Conservation (phyloP, 495 filamentous ascomycete genomes). For the Letharia columbiana region DNA sequence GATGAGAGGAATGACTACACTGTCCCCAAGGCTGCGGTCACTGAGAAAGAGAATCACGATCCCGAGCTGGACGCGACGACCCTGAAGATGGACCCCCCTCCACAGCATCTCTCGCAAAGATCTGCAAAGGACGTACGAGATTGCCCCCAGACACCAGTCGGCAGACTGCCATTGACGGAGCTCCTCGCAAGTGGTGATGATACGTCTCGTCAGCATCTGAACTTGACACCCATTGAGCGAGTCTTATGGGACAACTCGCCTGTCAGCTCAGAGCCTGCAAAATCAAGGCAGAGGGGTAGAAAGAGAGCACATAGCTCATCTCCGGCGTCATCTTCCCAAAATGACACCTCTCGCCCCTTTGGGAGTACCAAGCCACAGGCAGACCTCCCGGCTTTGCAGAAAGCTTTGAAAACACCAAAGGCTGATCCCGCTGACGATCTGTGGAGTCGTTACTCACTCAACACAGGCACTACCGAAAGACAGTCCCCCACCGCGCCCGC, state of each 20-base stretch:
- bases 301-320: constrained; percentile 80
- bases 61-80: constrained; percentile 31
- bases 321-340: constrained; percentile 60
- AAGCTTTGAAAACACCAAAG: constrained; percentile 62
- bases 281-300: constrained; percentile 39
- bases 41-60: constrained; percentile 30
- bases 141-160: constrained; percentile 64
- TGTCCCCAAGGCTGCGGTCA: constrained; percentile 15
- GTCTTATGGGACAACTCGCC: constrained; percentile 60
- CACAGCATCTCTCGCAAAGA: constrained; percentile 26
- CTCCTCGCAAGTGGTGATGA: constrained; percentile 67
- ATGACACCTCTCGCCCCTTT: constrained; percentile 36
- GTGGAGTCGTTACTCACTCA: constrained; percentile 61
- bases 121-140: constrained; percentile 36
- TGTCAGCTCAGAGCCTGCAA: constrained; percentile 37
- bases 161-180: constrained; percentile 66
- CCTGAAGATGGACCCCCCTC: constrained; percentile 27
- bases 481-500: constrained; percentile 29
- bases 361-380: constrained; percentile 37
- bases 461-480: constrained; percentile 28
- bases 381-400: constrained; percentile 45
- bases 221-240: constrained; percentile 59
- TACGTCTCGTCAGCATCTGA: constrained; percentile 36
- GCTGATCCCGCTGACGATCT: constrained; percentile 75
- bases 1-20: constrained; percentile 24